Base-by-base conservation (phyloP, 2,329 filamentous ascomycete genomes). In the Bretziella fagacearum region DNA sequence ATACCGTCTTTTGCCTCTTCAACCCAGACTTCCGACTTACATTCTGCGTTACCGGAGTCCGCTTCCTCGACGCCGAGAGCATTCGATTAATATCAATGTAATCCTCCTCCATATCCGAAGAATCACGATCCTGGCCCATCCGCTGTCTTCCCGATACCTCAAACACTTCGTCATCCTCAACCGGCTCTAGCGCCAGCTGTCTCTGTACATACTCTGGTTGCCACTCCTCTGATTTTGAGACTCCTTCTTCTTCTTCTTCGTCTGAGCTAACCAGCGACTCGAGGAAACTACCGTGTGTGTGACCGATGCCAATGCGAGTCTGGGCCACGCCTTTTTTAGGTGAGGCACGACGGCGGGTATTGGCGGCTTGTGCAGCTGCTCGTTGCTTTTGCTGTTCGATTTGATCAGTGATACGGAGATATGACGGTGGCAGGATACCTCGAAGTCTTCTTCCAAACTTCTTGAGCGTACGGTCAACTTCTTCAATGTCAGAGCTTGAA, bases 371-470 rank as follows among this genome's bases (percentile, higher is more conserved):
- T 2, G 42, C 35, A n/a, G 39, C 20, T 27, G 36, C 25, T 4
- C 20, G 37, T 23, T 43, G 41, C n/a, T 48, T 48, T 23, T 48
- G 55, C 47, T 59, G 63, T 49, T 56, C 54, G 13, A 47, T 56
- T 56, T 53, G 55, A 59, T 72, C 68, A 54, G 79, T 73, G 20
- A 81, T 58, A 35, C 76, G 69, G 47, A 80, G 64, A 71, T 76
- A 79, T 4, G 77, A 81, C n/a, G 77, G 77, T 32, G 77, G 77
- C 37, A 80, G 64, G 6, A 80, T 75, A 18, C 76, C 75, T 46
- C 67, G 67, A 41, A 80, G 73, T 44, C 65, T 64, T 45, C 60
- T 67, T 29, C 63, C 62, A 48, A 51, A 40, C 17, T 40, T 51
- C 41, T 48, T 51, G 20, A 51, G n/a, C 3, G 49, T 37, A 5